These are phyloP conservation scores for Asparagopsis taxiformis DNA, from an alignment of 31 red algal species.

Conservation along the genomic window DNA sequence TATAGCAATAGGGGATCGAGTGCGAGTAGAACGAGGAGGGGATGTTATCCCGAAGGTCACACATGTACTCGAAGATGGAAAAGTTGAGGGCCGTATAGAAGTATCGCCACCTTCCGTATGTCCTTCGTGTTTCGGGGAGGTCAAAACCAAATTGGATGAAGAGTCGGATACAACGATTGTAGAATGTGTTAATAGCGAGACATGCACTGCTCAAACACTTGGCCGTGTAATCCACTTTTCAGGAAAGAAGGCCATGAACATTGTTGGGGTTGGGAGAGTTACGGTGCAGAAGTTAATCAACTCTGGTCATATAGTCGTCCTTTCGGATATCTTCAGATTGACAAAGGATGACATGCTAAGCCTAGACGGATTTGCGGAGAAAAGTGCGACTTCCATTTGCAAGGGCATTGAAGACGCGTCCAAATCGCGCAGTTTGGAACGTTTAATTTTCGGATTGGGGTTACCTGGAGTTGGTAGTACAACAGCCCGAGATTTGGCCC, in stretches of 20 bases:
- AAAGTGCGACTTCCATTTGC: slow-evolving; percentile 34
- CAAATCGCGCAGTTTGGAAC: slow-evolving; percentile 28
- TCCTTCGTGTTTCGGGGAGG: slow-evolving; percentile 28
- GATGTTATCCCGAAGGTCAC: slow-evolving; percentile 87
- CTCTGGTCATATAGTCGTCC: slow-evolving; percentile 22
- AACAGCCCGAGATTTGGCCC: slow-evolving; percentile 48
- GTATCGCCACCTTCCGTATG: slow-evolving; percentile 14
- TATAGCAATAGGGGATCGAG: slow-evolving; percentile 54
- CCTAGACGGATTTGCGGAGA: slow-evolving; percentile 51
- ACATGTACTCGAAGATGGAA: no score
- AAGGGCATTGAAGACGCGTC: slow-evolving; percentile 41
- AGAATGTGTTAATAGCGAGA: slow-evolving; percentile 38
- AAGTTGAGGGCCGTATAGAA: slow-evolving; percentile 3
- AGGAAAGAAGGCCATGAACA: slow-evolving; percentile 47
- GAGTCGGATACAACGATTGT: slow-evolving; percentile 19
- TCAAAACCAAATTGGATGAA: slow-evolving; percentile 5
- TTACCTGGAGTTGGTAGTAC: slow-evolving; percentile 59
- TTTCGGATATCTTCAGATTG: slow-evolving; percentile 65
- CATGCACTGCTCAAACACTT: slow-evolving; percentile 42
- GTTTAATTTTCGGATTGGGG: slow-evolving; percentile 59
- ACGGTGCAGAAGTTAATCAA: slow-evolving; percentile 56
- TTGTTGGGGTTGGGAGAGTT: slow-evolving; percentile 54
- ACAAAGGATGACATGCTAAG: slow-evolving; percentile 41
- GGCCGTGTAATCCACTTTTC: slow-evolving; percentile 58
- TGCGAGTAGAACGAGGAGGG: slow-evolving; percentile 61